Evolutionary conservation across 805 yeast genomes (phyloP), one percentile per base, ranked within the genome.

Genomic region (Yamadazyma scolyti): DNA sequence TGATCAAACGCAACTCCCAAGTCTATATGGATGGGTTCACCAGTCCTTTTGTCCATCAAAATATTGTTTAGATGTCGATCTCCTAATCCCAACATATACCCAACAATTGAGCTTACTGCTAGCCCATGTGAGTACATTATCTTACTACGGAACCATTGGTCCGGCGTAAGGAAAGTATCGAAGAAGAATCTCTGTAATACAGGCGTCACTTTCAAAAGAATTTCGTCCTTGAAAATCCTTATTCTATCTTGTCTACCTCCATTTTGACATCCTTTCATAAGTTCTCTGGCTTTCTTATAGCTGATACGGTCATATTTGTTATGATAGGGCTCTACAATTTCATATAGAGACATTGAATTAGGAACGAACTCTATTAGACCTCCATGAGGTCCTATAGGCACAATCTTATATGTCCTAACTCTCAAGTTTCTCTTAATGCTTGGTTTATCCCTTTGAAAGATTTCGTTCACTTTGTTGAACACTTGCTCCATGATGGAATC

Each of bases 401-500:
- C 74, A 2, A 93, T 97, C 31, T 82, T 82, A 56, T 93, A 93
- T 0, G 97, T 88, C 28, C 95, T 60, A 1, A 93, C 73, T 3
- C 72, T 63, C 35, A 90, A 59, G 2, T 64, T 56, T n/a, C 89
- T 54, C 30, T 60, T 68, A 16, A 78, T 53, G 0, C 90, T 68
- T 19, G 73, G 74, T 31, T 68, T 67, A 47, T 84, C 77, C 15
- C 61, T 61, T 8, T 44, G 53, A 33, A 90, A 68, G 21, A 87
- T 71, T 9, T 65, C 56, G 48, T 89, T 88, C 10, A 88, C 96
- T 47, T 88, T 85, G 13, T 73, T 82, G 54, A 94, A 93, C 1
- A 90, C 97, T 52, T 93, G 97, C 53, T 90, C 94, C 98, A 93
- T 94, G 34, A 93, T 86, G 0, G 95, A 84, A 58, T 93, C 99